A percentile compares a stretch with the other conserved stretches of the same genome.
These are phyloP conservation scores for Platanthera guangdongensis DNA, from an alignment of 106 monocot species.

Conservation along the genomic window DNA sequence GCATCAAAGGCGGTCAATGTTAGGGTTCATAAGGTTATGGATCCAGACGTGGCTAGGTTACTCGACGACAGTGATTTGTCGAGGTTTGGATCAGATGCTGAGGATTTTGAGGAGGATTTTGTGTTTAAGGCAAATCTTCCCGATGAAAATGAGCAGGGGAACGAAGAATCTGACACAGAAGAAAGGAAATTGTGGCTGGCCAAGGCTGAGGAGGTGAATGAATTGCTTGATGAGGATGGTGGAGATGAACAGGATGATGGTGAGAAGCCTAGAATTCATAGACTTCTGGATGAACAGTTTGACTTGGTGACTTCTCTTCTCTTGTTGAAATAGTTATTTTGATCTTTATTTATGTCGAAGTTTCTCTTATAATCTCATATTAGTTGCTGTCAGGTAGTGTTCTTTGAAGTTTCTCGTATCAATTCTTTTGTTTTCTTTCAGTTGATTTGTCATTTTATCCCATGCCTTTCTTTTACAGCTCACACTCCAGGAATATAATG, in stretches of 20 bases:
- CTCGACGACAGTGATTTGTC: slow-evolving; percentile 71
- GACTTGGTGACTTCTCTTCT: slow-evolving; percentile 46
- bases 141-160: slow-evolving; percentile 23
- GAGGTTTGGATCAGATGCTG: slow-evolving; percentile 71
- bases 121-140: slow-evolving; percentile 56
- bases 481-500: slow-evolving; percentile 44
- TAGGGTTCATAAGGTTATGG: slow-evolving; percentile 54
- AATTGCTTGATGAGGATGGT: slow-evolving; percentile 4
- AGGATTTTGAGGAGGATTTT: slow-evolving; percentile 97
- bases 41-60: slow-evolving; percentile 63
- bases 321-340: not conserved
- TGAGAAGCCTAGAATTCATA: slow-evolving; percentile 38
- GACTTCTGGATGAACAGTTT: slow-evolving; percentile 77
- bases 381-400: not conserved
- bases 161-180: slow-evolving; percentile 10
- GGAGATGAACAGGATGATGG: slow-evolving; percentile 11
- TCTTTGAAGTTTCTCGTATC: not conserved
- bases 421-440: too few relatives aligned
- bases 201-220: slow-evolving; percentile 8
- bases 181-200: not conserved
- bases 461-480: slow-evolving; percentile 35
- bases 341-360: not conserved
- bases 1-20: slow-evolving; percentile 42
- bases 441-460: not conserved
- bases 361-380: not conserved